Base-by-base conservation (phyloP, 805 yeast genomes). In the Saturnispora mendoncae region DNA sequence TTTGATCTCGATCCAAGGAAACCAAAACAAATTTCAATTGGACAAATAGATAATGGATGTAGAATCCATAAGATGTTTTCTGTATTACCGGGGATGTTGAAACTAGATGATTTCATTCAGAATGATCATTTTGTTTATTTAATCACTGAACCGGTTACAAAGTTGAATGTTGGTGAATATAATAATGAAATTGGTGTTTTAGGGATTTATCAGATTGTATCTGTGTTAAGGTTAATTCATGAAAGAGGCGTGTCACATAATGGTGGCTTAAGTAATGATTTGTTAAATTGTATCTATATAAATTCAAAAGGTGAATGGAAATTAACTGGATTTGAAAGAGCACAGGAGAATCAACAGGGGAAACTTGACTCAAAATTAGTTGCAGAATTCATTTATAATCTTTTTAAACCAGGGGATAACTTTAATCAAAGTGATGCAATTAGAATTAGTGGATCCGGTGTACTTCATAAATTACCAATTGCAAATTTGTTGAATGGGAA, bases 291-390 rank as follows among this genome's bases (percentile, higher is more conserved):
- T 1, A 69, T 88, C 1, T 87, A 65, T 55, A 77, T 84, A 13
- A 80, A 74, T 41, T 71, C 68, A 24, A 54, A 67, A 13, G 95
- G 96, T 12, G 94, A 83, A 53, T 85, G 95, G 90, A 80, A 76
- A 45, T 56, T 88, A 21, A 82, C 83, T 44, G 95, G 95, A 1
- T 77, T 87, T 52, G 97, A 88, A 58, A 58, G 80, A 1, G 60
- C 76, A 27, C 69, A 80, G 2, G 71, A 66, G 41, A 55, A 71
- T 33, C 63, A 71, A 6, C n/a, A 8, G 3, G 35, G 20, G n/a
- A 40, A 34, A 15, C 17, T 21, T 7, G 43, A 40, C 28, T 15
- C 28, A 9, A 23, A 40, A 23, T 4, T 33, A 6, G 39, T 34
- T 5, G 43, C 23, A 3, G 34, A 33, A n/a, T 38, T 30, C 6